These are phyloP conservation scores for Gossypium schwendimanii DNA, from an alignment of 441 rosid species.

Conservation along the genomic window DNA sequence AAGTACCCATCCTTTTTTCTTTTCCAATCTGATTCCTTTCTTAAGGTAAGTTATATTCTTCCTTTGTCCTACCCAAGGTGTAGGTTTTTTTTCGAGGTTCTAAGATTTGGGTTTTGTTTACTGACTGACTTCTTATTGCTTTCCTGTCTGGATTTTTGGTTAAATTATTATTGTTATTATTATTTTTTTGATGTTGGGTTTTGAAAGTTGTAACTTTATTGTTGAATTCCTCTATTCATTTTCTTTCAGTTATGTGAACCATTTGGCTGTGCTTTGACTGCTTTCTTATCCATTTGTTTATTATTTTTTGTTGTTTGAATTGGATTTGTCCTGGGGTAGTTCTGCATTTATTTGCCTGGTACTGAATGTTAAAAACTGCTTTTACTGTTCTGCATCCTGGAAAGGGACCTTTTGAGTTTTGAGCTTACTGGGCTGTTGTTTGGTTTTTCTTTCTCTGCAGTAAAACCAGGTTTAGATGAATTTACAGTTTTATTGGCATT, in stretches of 20 bases:
- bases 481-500: background rate
- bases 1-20: background rate
- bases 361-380: background rate
- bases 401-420: background rate
- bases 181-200: background rate
- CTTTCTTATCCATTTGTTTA: background rate
- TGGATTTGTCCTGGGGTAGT: background rate
- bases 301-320: conserved; percentile 1
- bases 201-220: background rate
- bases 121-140: conserved; percentile 2
- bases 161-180: background rate
- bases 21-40: conserved; percentile 12
- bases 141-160: conserved; percentile 12
- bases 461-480: conserved; percentile 3
- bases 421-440: background rate
- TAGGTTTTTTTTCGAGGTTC: background rate
- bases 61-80: background rate
- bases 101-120: background rate
- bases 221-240: too few relatives aligned
- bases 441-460: background rate
- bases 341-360: conserved; percentile 5
- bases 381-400: conserved; percentile 1
- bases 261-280: background rate
- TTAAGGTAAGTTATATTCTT: conserved; percentile 7
- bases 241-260: background rate